These are phyloP conservation scores for Brettanomyces naardenensis DNA, from an alignment of 805 yeast species.

Conservation along the genomic window DNA sequence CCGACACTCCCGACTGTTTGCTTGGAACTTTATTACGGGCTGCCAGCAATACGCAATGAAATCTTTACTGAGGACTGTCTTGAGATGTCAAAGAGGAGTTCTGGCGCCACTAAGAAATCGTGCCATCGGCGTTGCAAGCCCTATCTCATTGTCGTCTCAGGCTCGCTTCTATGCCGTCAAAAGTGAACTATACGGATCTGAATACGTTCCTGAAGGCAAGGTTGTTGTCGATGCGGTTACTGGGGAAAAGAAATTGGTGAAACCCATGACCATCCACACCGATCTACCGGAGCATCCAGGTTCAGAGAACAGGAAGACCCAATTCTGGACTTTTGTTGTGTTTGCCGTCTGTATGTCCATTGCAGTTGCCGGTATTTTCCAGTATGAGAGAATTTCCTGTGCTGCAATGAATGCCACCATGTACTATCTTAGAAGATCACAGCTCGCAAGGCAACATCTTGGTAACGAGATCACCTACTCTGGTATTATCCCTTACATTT, in stretches of 20 bases:
- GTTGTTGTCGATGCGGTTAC: conserved; percentile 16
- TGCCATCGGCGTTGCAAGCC: neutral
- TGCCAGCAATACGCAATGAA: too few relatives aligned
- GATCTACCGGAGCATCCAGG: conserved; percentile 77
- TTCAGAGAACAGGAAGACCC: conserved; percentile 34
- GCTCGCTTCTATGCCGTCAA: neutral
- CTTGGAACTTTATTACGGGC: too few relatives aligned
- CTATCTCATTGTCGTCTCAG: neutral
- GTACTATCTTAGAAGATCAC: conserved; percentile 75
- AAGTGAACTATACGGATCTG: neutral
- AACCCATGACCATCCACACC: conserved; percentile 58
- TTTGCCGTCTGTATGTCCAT: conserved; percentile 49
- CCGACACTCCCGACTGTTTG: too few relatives aligned
- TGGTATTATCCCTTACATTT: conserved; percentile 80
- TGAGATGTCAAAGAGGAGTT: neutral
- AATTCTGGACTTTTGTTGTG: conserved; percentile 36
- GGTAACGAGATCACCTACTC: conserved; percentile 74
- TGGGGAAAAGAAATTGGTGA: conserved; percentile 17
- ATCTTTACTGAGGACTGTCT: neutral
- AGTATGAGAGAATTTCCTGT: conserved; percentile 86
- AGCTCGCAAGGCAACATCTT: conserved; percentile 47
- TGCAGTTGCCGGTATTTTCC: conserved; percentile 63
- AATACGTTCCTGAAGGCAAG: conserved; percentile 14
- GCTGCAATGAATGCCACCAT: conserved; percentile 84
- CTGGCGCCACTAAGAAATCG: neutral